Percentiles rank a stretch among this genome's conserved stretches.
Conservation (phyloP, 164 flowering plant species). For the Magnolia kwangsiensis region DNA sequence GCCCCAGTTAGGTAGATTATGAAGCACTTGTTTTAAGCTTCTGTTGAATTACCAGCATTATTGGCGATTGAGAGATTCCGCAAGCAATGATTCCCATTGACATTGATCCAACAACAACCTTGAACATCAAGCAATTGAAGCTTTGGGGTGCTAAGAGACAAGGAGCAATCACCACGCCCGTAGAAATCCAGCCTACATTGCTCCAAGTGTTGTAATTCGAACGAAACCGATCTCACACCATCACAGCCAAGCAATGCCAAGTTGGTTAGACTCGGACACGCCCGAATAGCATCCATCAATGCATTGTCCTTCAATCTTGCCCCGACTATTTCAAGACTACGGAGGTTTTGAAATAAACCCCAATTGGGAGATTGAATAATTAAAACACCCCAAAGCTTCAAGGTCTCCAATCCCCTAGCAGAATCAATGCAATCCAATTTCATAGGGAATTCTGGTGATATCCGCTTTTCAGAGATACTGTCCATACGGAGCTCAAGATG, state of each 20-base stretch:
- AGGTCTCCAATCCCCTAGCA: constrained; percentile 51
- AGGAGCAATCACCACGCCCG: constrained; percentile 60
- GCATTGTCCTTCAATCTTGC: constrained; percentile 58
- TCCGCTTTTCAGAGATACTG: constrained; percentile 36
- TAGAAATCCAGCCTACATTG: constrained; percentile 76
- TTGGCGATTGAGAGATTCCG: constrained; percentile 60
- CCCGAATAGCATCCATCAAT: constrained; percentile 41
- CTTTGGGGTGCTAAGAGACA: constrained; percentile 44
- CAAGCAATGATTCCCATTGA: constrained; percentile 43
- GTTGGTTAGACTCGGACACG: constrained; percentile 65
- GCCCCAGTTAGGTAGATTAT: neutral
- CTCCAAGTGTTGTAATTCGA: constrained; percentile 53
- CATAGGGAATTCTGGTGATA: constrained; percentile 26
- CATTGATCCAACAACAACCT: constrained; percentile 75
- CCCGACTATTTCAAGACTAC: constrained; percentile 70
- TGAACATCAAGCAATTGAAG: constrained; percentile 63
- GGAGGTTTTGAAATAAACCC: constrained; percentile 50
- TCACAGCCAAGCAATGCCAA: constrained; percentile 73
- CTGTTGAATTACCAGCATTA: constrained; percentile 48
- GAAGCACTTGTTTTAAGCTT: neutral
- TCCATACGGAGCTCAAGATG: constrained; percentile 85
- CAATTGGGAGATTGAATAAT: constrained; percentile 65
- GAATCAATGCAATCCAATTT: constrained; percentile 54
- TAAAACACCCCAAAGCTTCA: constrained; percentile 81
- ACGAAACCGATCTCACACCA: constrained; percentile 51